phyloP scores from a whole-genome alignment of 2,329 filamentous ascomycete species.

The Hypoxylon sp. region DNA sequence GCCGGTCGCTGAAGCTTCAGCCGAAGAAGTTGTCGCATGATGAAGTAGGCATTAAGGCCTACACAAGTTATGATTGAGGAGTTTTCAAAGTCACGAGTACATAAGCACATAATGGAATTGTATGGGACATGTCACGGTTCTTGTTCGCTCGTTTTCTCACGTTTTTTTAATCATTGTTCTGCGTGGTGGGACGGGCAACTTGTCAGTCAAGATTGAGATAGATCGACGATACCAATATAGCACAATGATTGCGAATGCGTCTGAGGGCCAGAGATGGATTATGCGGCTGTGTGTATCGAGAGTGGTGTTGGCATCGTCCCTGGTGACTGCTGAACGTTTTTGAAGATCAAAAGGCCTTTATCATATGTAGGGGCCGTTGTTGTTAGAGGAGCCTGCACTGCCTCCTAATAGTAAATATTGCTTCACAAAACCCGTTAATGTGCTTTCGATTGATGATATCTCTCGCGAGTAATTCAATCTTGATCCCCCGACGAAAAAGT shows the following conservation, averaged over 20 bases:
- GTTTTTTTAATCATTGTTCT: constrained; percentile 25
- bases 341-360: no score
- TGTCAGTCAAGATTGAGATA: constrained; percentile 45
- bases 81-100: constrained; percentile 26
- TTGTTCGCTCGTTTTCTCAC: constrained; percentile 21
- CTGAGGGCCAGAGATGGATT: neutral
- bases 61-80: constrained; percentile 4
- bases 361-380: no score
- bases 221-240: constrained; percentile 50
- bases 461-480: no score
- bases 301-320: neutral
- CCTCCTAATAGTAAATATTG: no score
- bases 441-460: no score
- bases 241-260: constrained; percentile 18
- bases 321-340: neutral
- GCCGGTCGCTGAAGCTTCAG: neutral
- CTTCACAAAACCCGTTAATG: no score
- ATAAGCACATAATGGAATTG: constrained; percentile 30
- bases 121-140: constrained; percentile 16
- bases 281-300: neutral
- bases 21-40: constrained; percentile 1
- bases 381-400: no score
- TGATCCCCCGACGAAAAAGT: no score
- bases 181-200: constrained; percentile 19
- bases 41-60: constrained; percentile 2